Base-by-base conservation (phyloP, 2,329 filamentous ascomycete species). In the Sarocladium kiliense region DNA sequence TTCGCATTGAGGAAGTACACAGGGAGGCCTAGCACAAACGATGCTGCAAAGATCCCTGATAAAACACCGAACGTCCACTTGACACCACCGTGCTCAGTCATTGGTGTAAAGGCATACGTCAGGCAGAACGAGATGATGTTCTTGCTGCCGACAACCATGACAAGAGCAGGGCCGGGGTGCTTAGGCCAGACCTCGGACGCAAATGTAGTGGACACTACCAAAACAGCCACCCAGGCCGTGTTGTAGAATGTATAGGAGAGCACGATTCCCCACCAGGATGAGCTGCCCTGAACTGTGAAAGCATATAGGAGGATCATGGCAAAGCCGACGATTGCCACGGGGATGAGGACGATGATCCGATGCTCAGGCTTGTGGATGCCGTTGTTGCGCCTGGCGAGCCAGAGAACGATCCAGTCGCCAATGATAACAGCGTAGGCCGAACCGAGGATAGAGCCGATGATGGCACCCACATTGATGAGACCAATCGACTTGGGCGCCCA, bases 361-460 rank as follows among this genome's bases (percentile, higher is more conserved):
- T 96, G 96, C 67, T 97, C 93, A 1, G 93, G 92, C 70, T 97
- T 92, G 66, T 95, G 96, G 56, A 91, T 79, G 50, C 92, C 92
- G 14, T 77, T 77, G 71, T 97, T 97, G 59, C 78, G 76, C 56
- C 79, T 79, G 19, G 91, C 92, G 74, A 96, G 77, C 45, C 74
- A 74, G 37, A 41, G 9, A 41, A 41, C n/a, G n/a, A 41, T 12
- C 37, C 11, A 19, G n/a, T 41, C 37, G 37, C 37, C 37, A 19
- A 41, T 11, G n/a, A 41, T 6, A 12, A 19, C n/a, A 19, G 11
- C n/a, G n/a, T 41, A 41, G 6, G n/a, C 11, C n/a, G n/a, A 12
- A n/a, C 37, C 37, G n/a, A 41, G 37, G 37, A 41, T 41, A 19
- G 37, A 11, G n/a, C 37, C 37, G 18, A 41, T 41, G n/a, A 19